These are phyloP conservation scores for Camellia japonica DNA, from an alignment of 148 eudicot species.

Conservation along the genomic window DNA sequence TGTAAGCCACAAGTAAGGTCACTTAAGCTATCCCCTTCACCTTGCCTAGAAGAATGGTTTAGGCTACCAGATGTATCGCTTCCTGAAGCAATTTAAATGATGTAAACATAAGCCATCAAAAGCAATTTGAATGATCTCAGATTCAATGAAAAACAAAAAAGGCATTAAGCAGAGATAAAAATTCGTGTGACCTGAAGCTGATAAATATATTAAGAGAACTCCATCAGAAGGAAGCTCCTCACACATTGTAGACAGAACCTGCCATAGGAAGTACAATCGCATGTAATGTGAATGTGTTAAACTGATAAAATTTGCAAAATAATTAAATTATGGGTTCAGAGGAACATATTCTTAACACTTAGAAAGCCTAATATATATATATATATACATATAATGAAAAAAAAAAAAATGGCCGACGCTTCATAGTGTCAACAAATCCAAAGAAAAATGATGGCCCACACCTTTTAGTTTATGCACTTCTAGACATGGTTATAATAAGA, in stretches of 20 bases:
- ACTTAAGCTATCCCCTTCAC: slow-evolving; percentile 26
- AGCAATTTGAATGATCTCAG: slow-evolving; percentile 21
- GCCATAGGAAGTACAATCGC: slow-evolving; percentile 17
- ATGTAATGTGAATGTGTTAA: background rate
- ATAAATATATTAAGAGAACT: slow-evolving; percentile 69
- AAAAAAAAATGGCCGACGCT: too few relatives aligned
- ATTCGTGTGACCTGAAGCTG: slow-evolving; percentile 55
- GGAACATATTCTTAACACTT: background rate
- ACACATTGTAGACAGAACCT: slow-evolving; percentile 84
- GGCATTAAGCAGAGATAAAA: background rate
- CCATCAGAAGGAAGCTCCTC: slow-evolving; percentile 92
- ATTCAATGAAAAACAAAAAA: background rate
- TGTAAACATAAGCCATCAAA: slow-evolving; percentile 22
- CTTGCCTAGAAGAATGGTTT: slow-evolving; percentile 33
- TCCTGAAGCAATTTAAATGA: slow-evolving; percentile 43
- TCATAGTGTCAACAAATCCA: too few relatives aligned
- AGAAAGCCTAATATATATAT: background rate
- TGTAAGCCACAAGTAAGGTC: slow-evolving; percentile 47
- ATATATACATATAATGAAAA: too few relatives aligned
- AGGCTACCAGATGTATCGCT: slow-evolving; percentile 41
- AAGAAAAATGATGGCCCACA: too few relatives aligned
- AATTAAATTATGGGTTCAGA: background rate
- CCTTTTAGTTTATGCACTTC: too few relatives aligned
- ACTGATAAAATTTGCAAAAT: background rate
- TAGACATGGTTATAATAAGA: too few relatives aligned